A percentile compares a stretch with the other conserved stretches of the same genome.
Conservation (phyloP, 2,329 filamentous ascomycete species). For the Claviceps maximensis region DNA sequence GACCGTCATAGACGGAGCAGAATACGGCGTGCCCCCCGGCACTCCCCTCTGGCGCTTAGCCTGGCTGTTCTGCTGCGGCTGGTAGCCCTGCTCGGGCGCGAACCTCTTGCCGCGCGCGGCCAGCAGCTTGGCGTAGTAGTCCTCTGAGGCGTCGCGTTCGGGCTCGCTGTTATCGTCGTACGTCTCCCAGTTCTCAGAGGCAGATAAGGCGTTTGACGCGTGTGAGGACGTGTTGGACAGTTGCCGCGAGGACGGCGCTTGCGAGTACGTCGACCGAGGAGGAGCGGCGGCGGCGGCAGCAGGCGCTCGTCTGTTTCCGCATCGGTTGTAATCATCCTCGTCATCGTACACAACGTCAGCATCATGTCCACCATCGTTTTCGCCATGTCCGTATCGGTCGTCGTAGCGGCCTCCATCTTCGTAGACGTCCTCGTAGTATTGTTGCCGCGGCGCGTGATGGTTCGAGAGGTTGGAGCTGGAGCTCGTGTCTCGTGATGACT, state of each 20-base stretch:
- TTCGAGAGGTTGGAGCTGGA: slow-evolving; percentile 28
- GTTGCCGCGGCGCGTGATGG: slow-evolving; percentile 16
- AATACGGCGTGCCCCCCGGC: slow-evolving; percentile 24
- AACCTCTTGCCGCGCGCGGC: slow-evolving; percentile 54
- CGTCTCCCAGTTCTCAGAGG: slow-evolving; percentile 96
- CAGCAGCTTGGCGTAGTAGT: slow-evolving; percentile 68
- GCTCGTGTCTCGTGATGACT: slow-evolving; percentile 21
- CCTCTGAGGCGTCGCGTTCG: slow-evolving; percentile 61
- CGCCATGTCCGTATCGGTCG: slow-evolving; percentile 10
- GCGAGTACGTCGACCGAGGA: slow-evolving; percentile 22
- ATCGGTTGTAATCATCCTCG: slow-evolving; percentile 26
- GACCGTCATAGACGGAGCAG: slow-evolving; percentile 32
- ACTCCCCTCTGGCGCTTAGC: slow-evolving; percentile 42
- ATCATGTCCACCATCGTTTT: slow-evolving; percentile 25
- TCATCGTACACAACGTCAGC: slow-evolving; percentile 20
- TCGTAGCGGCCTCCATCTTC: slow-evolving; percentile 18
- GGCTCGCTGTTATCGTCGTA: slow-evolving; percentile 76
- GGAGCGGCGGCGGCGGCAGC: not conserved
- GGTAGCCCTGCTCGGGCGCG: slow-evolving; percentile 33
- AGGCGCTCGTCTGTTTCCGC: not conserved
- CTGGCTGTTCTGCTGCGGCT: slow-evolving; percentile 26
- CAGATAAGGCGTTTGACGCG: slow-evolving; percentile 62
- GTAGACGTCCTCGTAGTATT: slow-evolving; percentile 23
- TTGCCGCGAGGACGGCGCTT: slow-evolving; percentile 43
- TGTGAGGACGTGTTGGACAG: slow-evolving; percentile 48